Evolutionary conservation across 192 early-diverging fungal genomes (phyloP).

Genomic region (Coemansia sp.): DNA sequence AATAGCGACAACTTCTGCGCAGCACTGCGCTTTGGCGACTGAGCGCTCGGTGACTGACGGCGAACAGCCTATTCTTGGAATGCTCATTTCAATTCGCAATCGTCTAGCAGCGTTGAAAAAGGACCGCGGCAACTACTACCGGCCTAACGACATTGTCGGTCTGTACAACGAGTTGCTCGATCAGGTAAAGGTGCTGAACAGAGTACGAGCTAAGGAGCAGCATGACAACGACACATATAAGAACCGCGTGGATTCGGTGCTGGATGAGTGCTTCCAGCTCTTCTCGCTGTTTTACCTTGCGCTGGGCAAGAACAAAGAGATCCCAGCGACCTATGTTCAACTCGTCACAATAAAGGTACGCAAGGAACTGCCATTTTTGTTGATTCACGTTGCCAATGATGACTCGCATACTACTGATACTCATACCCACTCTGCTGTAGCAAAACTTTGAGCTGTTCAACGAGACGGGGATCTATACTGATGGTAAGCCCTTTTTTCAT

Average conservation of each 20-base stretch:
- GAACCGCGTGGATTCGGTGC: conserved; percentile 67
- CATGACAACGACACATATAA: conserved; percentile 59
- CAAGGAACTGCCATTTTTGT: not conserved
- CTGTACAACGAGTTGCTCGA: conserved; percentile 65
- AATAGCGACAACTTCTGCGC: conserved; percentile 9
- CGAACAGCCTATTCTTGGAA: conserved; percentile 69
- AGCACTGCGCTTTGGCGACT: not conserved
- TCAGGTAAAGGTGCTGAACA: conserved; percentile 53
- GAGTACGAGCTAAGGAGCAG: conserved; percentile 55
- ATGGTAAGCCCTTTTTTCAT: conserved; percentile 48
- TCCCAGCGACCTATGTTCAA: conserved; percentile 77
- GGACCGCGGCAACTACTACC: conserved; percentile 70
- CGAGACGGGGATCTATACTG: conserved; percentile 63
- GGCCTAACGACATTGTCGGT: conserved; percentile 63
- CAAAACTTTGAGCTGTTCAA: conserved; percentile 66
- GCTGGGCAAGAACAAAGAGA: conserved; percentile 74
- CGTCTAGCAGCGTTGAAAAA: conserved; percentile 74
- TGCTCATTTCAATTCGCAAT: conserved; percentile 69
- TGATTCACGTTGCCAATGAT: not conserved
- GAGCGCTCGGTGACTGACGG: conserved; percentile 35
- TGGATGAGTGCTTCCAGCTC: conserved; percentile 77
- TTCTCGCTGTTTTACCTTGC: conserved; percentile 79
- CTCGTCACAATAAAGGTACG: conserved; percentile 70
- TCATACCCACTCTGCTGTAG: conserved; percentile 32
- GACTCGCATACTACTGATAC: conserved; percentile 6